phyloP scores from a whole-genome alignment of 2,329 filamentous ascomycete genomes.

The Microdochium paspali region DNA sequence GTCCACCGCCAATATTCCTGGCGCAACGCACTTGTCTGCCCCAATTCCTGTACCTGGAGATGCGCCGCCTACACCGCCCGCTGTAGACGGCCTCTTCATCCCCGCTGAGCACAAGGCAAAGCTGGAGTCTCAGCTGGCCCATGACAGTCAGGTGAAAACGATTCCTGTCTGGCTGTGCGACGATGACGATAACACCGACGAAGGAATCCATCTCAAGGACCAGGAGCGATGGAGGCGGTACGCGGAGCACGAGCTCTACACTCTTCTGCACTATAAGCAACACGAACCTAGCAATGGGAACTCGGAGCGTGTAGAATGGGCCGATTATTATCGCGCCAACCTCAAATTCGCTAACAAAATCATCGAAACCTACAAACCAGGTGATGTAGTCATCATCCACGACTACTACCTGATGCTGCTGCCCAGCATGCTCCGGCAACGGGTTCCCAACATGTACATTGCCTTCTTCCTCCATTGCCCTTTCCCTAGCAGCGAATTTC shows the following conservation, averaged over 20 bases:
- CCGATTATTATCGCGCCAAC: conserved; percentile 89
- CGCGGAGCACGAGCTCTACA: conserved; percentile 85
- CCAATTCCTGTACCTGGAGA: conserved; percentile 65
- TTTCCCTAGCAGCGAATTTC: conserved; percentile 93
- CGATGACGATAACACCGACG: conserved; percentile 54
- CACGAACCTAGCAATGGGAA: conserved; percentile 82
- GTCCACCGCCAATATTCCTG: conserved; percentile 38
- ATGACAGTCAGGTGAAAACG: conserved; percentile 67
- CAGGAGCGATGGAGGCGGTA: conserved; percentile 83
- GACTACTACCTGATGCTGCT: conserved; percentile 91
- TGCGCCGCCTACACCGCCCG: conserved; percentile 45
- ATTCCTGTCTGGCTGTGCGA: conserved; percentile 86
- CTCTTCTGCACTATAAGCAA: conserved; percentile 92
- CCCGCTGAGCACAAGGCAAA: conserved; percentile 59
- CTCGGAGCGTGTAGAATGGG: conserved; percentile 74
- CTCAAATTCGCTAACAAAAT: conserved; percentile 86
- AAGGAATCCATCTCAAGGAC: conserved; percentile 68
- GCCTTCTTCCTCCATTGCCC: conserved; percentile 91
- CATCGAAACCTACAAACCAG: conserved; percentile 79
- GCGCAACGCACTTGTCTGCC: conserved; percentile 66
- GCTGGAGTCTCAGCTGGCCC: conserved; percentile 65
- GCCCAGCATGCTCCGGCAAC: conserved; percentile 79
- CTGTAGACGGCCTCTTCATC: conserved; percentile 61
- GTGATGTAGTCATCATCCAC: conserved; percentile 86
- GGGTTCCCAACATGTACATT: conserved; percentile 82